phyloP scores from a whole-genome alignment of 805 yeast species.

The Barnettozyma sp. region DNA sequence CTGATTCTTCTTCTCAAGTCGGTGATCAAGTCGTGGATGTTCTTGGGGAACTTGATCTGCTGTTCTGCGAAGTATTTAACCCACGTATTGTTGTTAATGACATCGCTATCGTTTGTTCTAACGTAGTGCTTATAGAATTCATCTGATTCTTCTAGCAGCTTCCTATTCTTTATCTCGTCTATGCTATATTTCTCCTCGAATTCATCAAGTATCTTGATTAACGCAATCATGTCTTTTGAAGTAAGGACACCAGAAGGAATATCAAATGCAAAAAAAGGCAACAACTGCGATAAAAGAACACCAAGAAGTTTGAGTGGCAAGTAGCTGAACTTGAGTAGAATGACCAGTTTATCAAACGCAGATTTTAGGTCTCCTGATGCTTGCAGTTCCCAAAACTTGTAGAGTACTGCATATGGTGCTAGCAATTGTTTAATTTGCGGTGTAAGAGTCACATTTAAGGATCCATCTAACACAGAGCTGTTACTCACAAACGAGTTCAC shows the following conservation, averaged over 20 bases:
- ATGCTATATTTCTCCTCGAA: slow-evolving; percentile 14
- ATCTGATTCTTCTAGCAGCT: slow-evolving; percentile 13
- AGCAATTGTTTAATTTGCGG: slow-evolving; percentile 61
- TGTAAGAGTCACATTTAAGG: slow-evolving; percentile 30
- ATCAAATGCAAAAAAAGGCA: slow-evolving; percentile 33
- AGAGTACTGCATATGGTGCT: slow-evolving; percentile 63
- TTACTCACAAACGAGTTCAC: slow-evolving; percentile 43
- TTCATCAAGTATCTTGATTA: slow-evolving; percentile 18
- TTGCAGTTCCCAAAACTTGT: slow-evolving; percentile 38
- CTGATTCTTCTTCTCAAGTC: slow-evolving; percentile 21
- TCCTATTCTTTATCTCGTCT: slow-evolving; percentile 11
- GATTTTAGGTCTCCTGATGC: slow-evolving; percentile 22
- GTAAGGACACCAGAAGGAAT: slow-evolving; percentile 19
- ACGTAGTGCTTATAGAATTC: slow-evolving; percentile 20
- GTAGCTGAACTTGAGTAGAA: slow-evolving; percentile 43
- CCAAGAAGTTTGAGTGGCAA: slow-evolving; percentile 46
- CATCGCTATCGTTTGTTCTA: not conserved
- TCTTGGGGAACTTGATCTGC: slow-evolving; percentile 16
- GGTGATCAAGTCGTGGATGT: slow-evolving; percentile 14
- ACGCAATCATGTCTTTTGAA: slow-evolving; percentile 17
- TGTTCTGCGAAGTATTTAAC: slow-evolving; percentile 15
- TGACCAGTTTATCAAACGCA: slow-evolving; percentile 29
- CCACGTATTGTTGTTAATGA: slow-evolving; percentile 15
- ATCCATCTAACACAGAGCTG: slow-evolving; percentile 24
- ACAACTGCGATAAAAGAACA: slow-evolving; percentile 41